Percentiles rank a stretch among this genome's conserved stretches.
These are phyloP conservation scores for Globisporangium spiculum DNA, from an alignment of 352 stramenopile species.

Conservation along the genomic window DNA sequence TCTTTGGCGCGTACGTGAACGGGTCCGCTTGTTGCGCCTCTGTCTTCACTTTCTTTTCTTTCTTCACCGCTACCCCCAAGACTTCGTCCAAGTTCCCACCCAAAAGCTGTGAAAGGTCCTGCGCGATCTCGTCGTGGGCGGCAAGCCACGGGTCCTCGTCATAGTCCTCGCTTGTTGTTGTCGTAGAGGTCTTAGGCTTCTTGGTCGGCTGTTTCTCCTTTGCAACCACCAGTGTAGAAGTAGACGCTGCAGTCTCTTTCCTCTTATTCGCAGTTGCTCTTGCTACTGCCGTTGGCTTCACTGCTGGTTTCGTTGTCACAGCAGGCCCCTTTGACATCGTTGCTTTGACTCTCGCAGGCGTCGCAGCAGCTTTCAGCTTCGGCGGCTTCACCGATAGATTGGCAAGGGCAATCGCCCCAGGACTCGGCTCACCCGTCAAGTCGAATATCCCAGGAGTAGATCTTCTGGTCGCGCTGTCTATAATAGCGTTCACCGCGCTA, in stretches of 20 bases:
- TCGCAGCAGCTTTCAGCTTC: too few species aligned
- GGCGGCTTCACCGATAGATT: too few species aligned
- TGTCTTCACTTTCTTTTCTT: too few species aligned
- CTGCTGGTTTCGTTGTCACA: too few species aligned
- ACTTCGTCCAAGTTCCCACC: neutral
- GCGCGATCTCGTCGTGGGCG: constrained; percentile 8
- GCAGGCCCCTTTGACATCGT: too few species aligned
- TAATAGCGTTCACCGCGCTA: neutral
- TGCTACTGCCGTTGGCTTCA: too few species aligned
- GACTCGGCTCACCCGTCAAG: neutral
- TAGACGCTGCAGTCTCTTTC: too few species aligned
- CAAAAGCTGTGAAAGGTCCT: constrained; percentile 7
- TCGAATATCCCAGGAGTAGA: neutral
- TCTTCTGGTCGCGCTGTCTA: neutral
- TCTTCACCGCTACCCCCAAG: neutral
- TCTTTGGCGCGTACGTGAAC: constrained; percentile 5
- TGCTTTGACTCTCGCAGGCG: too few species aligned
- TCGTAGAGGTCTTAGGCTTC: neutral
- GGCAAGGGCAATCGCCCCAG: neutral
- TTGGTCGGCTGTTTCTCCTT: neutral
- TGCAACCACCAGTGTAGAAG: too few species aligned
- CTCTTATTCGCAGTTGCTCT: too few species aligned
- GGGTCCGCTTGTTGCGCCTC: neutral
- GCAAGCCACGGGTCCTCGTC: constrained; percentile 9
- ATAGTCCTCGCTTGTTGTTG: neutral